Percentiles rank a stretch among this genome's conserved stretches.
phyloP scores from a whole-genome alignment of 371 early-diverging fungal genomes.

The Coelomomyces lativittatus region DNA sequence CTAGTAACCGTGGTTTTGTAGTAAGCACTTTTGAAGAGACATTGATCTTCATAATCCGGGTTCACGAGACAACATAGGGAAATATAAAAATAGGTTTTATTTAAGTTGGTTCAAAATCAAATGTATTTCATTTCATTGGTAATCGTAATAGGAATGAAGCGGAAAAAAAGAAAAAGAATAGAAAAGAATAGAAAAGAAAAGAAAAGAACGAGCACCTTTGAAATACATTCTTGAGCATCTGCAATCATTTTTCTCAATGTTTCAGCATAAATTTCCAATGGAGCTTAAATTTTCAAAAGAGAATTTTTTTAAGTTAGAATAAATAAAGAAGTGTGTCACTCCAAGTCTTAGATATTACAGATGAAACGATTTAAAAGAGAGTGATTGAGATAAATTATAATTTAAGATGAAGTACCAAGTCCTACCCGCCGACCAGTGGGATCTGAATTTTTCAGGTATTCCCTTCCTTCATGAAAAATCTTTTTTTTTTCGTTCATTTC shows the following conservation, averaged over 20 bases:
- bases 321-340: no score
- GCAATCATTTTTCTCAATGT: conserved; percentile 8
- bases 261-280: conserved; percentile 7
- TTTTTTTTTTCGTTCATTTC: conserved; percentile 4
- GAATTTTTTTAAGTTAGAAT: no score
- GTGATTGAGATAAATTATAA: not conserved
- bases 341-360: not conserved
- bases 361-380: not conserved
- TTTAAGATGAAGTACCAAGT: not conserved
- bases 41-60: no score
- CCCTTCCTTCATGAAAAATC: conserved; percentile 6
- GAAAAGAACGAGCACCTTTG: conserved; percentile 4
- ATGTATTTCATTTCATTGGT: no score
- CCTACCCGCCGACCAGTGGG: conserved; percentile 19
- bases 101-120: no score
- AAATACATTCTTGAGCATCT: conserved; percentile 7
- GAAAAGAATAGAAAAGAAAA: no score
- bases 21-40: not conserved
- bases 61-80: no score
- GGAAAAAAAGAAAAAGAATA: no score
- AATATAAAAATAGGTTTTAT: no score
- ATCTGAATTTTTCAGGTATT: conserved; percentile 10
- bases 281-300: no score
- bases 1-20: conserved; percentile 5
- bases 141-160: no score